Evolutionary conservation across 208 protist genomes (phyloP), one percentile per base, ranked within the genome.

Genomic region (Crithidia brevicula): DNA sequence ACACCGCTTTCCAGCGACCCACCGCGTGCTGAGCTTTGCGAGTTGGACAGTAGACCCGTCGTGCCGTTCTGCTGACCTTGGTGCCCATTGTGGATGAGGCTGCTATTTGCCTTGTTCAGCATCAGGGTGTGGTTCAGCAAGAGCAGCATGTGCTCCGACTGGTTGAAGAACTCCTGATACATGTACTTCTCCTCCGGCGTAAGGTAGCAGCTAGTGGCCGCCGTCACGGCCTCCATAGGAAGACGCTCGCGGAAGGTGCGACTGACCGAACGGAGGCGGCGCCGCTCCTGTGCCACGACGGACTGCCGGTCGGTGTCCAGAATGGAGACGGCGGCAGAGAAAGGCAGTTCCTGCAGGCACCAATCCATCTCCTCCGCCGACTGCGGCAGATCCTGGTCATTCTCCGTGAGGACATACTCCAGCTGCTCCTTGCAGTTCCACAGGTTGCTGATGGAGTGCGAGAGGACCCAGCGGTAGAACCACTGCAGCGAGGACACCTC

Each of bases 111-210:
- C 67, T 67, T 77, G 46, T 70, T 77, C 11, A 90, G 52, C 61
- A 88, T 74, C 34, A 74, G 30, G 1, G 83, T 72, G 49, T 93
- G 87, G 62, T 86, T 77, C 27, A 93, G 69, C 61, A 89, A 60
- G 22, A 83, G 68, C 25, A 95, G 33, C 50, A 82, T 68, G 76
- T 95, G 87, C 74, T 95, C 87, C 23, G 90, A 85, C 65, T 93
- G 82, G 57, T 93, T 93, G 74, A 86, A 92, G 49, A 84, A 87
- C 79, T 93, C 86, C 74, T 95, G 90, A 67, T 92, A 95, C 72
- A 80, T 79, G 69, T 89, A 93, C 82, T 91, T 93, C 66, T 95
- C 90, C 76, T 93, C 87, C 3, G 74, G 5, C 4, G 71, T 85
- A 5, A 95, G 81, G 72, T 91, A 93, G 52, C 78, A 81, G 72